Conservation (phyloP, 1,284 basidiomycete species). For the Chalciporus sp. region DNA sequence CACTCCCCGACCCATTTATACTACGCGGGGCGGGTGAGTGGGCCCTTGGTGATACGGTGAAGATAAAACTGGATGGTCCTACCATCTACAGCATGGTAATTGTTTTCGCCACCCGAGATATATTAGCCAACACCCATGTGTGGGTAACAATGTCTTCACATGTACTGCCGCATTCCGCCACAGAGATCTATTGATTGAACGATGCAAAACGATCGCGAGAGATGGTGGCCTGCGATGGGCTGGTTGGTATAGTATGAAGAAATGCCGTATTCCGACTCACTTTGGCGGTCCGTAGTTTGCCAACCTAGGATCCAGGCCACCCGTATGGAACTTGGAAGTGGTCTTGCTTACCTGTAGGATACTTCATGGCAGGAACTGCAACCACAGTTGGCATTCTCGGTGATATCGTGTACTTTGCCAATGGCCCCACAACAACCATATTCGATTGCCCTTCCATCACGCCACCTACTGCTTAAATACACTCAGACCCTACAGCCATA, state of each 20-base stretch:
- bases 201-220: not conserved
- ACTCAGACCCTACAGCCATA: conserved; percentile 14
- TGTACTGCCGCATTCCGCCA: conserved; percentile 11
- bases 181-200: conserved; percentile 6
- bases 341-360: conserved; percentile 16
- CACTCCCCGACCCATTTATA: conserved; percentile 24
- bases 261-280: conserved; percentile 1
- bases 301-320: conserved; percentile 6
- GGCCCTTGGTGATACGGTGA: not conserved
- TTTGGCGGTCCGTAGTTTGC: not conserved
- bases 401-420: not conserved
- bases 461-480: not conserved
- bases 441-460: conserved; percentile 8
- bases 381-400: not conserved
- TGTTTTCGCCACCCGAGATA: conserved; percentile 14
- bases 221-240: not conserved
- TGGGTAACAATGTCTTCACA: conserved; percentile 4
- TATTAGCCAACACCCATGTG: conserved; percentile 9
- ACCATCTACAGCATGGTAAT: conserved; percentile 27
- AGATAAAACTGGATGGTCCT: not conserved
- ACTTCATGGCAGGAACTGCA: not conserved
- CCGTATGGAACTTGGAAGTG: conserved; percentile 1
- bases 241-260: not conserved
- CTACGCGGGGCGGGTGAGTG: not conserved
- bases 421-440: not conserved